Conservation (phyloP, 306 rosid species). For the Fragaria nilgerrensis region DNA sequence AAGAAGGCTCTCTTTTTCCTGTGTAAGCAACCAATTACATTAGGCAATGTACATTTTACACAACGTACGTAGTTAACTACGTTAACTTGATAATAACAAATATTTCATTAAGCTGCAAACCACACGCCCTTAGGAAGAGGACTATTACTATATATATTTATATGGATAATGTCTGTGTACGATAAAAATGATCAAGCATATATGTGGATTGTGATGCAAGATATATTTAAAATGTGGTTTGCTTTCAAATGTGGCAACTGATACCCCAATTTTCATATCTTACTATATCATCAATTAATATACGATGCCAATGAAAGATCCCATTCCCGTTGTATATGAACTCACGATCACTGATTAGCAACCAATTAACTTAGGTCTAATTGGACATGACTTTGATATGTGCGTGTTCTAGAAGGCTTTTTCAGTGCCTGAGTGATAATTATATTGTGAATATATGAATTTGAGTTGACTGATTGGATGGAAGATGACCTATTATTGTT, state of each 20-base stretch:
- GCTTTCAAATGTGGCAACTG: conserved; percentile 9
- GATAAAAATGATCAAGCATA: background rate
- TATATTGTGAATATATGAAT: background rate
- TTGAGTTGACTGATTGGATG: background rate
- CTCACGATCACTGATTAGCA: background rate
- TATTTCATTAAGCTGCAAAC: background rate
- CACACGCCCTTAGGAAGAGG: background rate
- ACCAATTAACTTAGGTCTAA: background rate
- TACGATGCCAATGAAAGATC: background rate
- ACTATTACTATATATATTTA: background rate
- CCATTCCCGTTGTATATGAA: background rate
- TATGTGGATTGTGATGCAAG: conserved; percentile 12
- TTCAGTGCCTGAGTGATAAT: background rate
- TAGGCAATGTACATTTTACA: background rate
- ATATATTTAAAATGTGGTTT: background rate
- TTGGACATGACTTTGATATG: conserved; percentile 7
- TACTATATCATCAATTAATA: background rate
- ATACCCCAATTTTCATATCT: background rate
- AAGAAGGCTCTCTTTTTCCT: background rate
- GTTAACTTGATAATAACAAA: background rate
- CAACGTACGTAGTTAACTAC: background rate
- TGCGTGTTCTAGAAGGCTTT: background rate
- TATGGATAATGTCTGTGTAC: background rate
- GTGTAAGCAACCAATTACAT: background rate
- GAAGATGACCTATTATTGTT: background rate